A percentile compares a stretch with the other conserved stretches of the same genome.
phyloP scores from a whole-genome alignment of 768 basidiomycete species.

The Lepiota venenata region DNA sequence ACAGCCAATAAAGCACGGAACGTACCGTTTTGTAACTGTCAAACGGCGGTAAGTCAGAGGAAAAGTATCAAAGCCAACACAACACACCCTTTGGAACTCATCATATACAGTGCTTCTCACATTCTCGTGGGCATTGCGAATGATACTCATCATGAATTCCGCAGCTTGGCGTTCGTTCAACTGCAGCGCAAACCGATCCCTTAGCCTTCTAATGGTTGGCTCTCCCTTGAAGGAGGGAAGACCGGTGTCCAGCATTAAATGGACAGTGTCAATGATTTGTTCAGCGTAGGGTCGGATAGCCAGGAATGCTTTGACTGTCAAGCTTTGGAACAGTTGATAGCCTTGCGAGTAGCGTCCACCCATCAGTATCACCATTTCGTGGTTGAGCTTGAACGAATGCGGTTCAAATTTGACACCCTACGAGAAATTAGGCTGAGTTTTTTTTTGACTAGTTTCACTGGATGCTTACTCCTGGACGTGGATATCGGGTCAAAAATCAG shows the following conservation, averaged over 20 bases:
- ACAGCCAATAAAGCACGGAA: not conserved
- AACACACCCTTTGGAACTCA: constrained; percentile 80
- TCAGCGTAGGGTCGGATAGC: constrained; percentile 94
- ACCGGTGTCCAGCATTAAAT: constrained; percentile 92
- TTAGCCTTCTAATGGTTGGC: constrained; percentile 79
- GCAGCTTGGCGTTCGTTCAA: constrained; percentile 89
- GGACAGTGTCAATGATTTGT: constrained; percentile 83
- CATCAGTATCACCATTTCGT: constrained; percentile 98
- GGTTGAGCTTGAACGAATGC: constrained; percentile 95
- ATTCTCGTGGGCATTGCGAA: constrained; percentile 95
- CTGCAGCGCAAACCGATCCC: constrained; percentile 81
- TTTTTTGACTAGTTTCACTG: constrained; percentile 1
- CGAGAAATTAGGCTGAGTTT: constrained; percentile 1
- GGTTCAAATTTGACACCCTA: constrained; percentile 99
- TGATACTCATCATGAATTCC: constrained; percentile 86
- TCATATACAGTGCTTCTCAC: constrained; percentile 92
- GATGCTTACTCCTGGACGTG: constrained; percentile 66
- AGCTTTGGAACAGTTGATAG: constrained; percentile 89
- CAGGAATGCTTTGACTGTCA: constrained; percentile 95
- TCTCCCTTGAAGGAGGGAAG: constrained; percentile 98
- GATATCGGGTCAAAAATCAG: constrained; percentile 22
- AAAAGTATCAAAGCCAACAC: not conserved
- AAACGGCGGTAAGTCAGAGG: constrained; percentile 37
- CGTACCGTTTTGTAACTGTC: constrained; percentile 17
- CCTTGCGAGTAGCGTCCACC: constrained; percentile 93